These are phyloP conservation scores for Beauveria sp. DNA, from an alignment of 2,329 filamentous ascomycete genomes.

Conservation along the genomic window DNA sequence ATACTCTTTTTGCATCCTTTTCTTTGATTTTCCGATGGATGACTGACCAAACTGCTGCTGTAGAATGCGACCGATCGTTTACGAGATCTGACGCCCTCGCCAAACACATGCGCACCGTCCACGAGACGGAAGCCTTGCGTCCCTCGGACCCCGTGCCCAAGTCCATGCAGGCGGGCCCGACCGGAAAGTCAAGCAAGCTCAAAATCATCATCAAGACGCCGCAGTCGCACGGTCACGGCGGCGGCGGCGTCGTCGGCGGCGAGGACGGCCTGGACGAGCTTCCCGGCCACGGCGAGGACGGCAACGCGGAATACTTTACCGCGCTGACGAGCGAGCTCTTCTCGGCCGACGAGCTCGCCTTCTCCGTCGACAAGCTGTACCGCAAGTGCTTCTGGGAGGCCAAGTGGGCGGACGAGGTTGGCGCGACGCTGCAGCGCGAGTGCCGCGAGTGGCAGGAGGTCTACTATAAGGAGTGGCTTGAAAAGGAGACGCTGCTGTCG, in stretches of 20 bases:
- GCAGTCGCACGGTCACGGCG: constrained; percentile 48
- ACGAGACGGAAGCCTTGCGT: constrained; percentile 91
- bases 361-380: constrained; percentile 52
- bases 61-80: constrained; percentile 95
- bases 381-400: constrained; percentile 63
- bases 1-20: neutral
- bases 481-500: constrained; percentile 72
- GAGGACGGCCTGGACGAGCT: constrained; percentile 41
- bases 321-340: constrained; percentile 53
- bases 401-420: constrained; percentile 64
- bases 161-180: constrained; percentile 46
- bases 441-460: constrained; percentile 58
- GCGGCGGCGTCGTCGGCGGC: constrained; percentile 38
- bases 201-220: constrained; percentile 59
- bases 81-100: constrained; percentile 91
- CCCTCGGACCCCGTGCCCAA: constrained; percentile 69
- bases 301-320: constrained; percentile 52
- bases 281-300: constrained; percentile 44
- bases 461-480: constrained; percentile 66
- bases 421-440: constrained; percentile 55
- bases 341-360: constrained; percentile 53
- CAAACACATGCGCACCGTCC: constrained; percentile 97
- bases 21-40: neutral
- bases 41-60: constrained; percentile 12
- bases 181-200: constrained; percentile 43